phyloP scores from a whole-genome alignment of 768 basidiomycete species.

The Lactarius sp. region DNA sequence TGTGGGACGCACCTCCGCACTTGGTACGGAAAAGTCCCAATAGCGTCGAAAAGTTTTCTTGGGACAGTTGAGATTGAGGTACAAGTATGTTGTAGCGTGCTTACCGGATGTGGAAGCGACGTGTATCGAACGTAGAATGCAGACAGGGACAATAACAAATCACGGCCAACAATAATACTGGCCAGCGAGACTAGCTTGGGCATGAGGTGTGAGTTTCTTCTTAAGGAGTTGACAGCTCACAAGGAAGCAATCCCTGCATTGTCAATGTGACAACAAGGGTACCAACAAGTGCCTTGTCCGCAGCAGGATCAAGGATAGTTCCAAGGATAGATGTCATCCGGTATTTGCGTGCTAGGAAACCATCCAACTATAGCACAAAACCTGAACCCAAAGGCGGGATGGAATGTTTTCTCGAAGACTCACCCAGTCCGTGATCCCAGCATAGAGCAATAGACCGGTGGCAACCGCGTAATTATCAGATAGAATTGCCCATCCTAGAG shows the following conservation, averaged over 20 bases:
- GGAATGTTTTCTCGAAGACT: background rate
- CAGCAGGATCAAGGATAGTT: conserved; percentile 93
- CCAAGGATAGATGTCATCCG: conserved; percentile 90
- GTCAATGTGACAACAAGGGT: conserved; percentile 85
- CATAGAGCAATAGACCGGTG: conserved; percentile 79
- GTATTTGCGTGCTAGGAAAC: conserved; percentile 81
- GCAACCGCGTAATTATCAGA: conserved; percentile 76
- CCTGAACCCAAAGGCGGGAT: background rate
- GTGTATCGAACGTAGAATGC: conserved; percentile 94
- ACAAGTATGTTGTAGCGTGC: conserved; percentile 30
- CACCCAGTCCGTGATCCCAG: conserved; percentile 90
- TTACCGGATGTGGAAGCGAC: conserved; percentile 79
- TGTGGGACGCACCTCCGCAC: conserved; percentile 91
- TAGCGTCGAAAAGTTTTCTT: conserved; percentile 91
- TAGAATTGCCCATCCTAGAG: conserved; percentile 87
- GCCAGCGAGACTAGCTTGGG: conserved; percentile 71
- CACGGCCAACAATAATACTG: conserved; percentile 81
- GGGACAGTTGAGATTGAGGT: conserved; percentile 12
- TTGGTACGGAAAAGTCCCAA: conserved; percentile 95
- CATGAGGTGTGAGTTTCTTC: background rate
- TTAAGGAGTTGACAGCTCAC: conserved; percentile 40
- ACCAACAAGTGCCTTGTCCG: conserved; percentile 94
- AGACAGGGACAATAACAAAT: conserved; percentile 77
- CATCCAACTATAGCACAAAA: conserved; percentile 67
- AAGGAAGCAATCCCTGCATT: conserved; percentile 75